Percentiles rank a stretch among this genome's conserved stretches.
These are phyloP conservation scores for Cichorium intybus DNA, from an alignment of 140 eudicot genomes.

Conservation along the genomic window DNA sequence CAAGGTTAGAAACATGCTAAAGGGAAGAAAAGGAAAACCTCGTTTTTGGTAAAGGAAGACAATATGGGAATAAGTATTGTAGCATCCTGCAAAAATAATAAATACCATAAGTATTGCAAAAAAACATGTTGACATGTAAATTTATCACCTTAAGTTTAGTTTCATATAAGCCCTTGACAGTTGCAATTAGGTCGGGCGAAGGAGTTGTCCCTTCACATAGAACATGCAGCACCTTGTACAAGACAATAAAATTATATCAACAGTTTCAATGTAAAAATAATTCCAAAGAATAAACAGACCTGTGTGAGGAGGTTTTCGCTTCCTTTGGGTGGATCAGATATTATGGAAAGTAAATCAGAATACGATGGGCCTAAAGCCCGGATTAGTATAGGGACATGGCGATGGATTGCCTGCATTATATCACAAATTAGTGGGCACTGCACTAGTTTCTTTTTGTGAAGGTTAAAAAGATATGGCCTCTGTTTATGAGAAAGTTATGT, in stretches of 20 bases:
- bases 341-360: conserved; percentile 73
- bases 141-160: conserved; percentile 77
- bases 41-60: conserved; percentile 71
- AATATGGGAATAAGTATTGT: conserved; percentile 80
- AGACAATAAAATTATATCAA: background rate
- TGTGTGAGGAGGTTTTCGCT: conserved; percentile 85
- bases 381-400: conserved; percentile 76
- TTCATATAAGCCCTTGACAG: conserved; percentile 82
- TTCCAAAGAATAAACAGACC: conserved; percentile 35
- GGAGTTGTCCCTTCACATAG: conserved; percentile 79
- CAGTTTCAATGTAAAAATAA: background rate
- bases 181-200: conserved; percentile 62
- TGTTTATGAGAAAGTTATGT: no score
- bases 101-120: background rate
- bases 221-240: conserved; percentile 70
- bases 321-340: conserved; percentile 91
- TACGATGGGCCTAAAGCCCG: conserved; percentile 83
- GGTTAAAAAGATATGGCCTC: no score
- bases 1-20: conserved; percentile 1
- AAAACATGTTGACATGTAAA: background rate
- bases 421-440: no score
- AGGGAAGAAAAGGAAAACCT: conserved; percentile 41
- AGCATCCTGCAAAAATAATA: conserved; percentile 72
- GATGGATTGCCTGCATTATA: conserved; percentile 78
- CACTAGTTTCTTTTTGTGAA: no score